A percentile compares a stretch with the other conserved stretches of the same genome.
Conservation (phyloP, 2,329 filamentous ascomycete species). For the Neofusicoccum ribis region DNA sequence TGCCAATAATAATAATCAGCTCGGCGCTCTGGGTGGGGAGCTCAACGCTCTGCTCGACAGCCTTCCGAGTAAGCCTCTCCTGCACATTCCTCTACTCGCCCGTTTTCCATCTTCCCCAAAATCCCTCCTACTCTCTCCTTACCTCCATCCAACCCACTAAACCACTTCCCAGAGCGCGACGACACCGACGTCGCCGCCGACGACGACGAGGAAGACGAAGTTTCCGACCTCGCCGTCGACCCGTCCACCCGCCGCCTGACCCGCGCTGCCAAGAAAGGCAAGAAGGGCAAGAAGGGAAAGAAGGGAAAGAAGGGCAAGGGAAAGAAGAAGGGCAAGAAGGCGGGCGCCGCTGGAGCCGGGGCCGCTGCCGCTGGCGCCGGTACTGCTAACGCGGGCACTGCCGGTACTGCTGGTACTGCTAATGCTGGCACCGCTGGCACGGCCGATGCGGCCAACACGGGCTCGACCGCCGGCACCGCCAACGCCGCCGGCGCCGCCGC, state of each 20-base stretch:
- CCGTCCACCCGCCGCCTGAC: no score
- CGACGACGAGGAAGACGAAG: not conserved
- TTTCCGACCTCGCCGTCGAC: not conserved
- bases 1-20: not conserved
- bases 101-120: no score
- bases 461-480: not conserved
- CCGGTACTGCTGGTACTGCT: not conserved
- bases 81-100: no score
- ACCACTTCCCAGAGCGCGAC: not conserved
- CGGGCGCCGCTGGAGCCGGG: not conserved
- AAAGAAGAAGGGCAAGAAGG: not conserved
- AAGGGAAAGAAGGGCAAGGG: not conserved
- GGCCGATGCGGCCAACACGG: no score
- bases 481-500: no score
- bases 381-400: not conserved
- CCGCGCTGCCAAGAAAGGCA: not conserved
- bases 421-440: not conserved
- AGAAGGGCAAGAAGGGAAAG: not conserved
- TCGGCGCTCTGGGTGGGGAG: not conserved
- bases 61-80: not conserved
- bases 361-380: not conserved
- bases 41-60: not conserved
- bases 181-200: not conserved
- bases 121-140: not conserved
- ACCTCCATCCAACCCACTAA: not conserved